Evolutionary conservation across 73 alveolate genomes (phyloP).

Genomic region (Tetrahymena elliotti): DNA sequence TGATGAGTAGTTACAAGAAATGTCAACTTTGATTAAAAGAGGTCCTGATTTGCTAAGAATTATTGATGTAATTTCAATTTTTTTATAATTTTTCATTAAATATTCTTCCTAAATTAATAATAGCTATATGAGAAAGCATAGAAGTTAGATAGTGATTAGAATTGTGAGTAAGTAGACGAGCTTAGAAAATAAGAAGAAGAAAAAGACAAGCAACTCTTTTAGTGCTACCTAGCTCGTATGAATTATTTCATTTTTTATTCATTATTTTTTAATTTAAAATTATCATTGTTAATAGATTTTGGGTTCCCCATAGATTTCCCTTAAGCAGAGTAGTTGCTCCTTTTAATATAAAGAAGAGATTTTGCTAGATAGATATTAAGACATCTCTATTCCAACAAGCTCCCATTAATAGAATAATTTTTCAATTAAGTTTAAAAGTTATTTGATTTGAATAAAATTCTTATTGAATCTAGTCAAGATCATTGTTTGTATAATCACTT

Average conservation of each 20-base stretch:
- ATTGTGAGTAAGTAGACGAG: not conserved
- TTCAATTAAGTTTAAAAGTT: not conserved
- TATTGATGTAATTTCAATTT: not conserved
- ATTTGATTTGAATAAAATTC: not conserved
- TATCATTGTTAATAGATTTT: not conserved
- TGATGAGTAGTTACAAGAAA: not conserved
- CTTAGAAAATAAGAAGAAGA: not conserved
- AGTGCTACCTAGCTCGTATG: not conserved
- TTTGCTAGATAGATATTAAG: not conserved
- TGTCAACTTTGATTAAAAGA: not conserved
- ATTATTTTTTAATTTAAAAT: not conserved
- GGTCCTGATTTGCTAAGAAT: not conserved
- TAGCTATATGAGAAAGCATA: not conserved
- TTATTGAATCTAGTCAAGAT: not conserved
- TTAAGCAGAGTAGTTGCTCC: not conserved
- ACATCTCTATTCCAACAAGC: not conserved
- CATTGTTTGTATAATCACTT: not conserved
- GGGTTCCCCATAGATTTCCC: not conserved
- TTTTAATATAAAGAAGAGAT: not conserved
- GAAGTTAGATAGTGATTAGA: not conserved
- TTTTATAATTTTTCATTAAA: not conserved
- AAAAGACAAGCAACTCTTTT: not conserved
- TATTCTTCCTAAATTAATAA: not conserved
- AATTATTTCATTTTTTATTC: not conserved
- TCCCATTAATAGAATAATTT: not conserved